These are phyloP conservation scores for Tetramitus jugosus DNA, from an alignment of 208 protist species.

Conservation along the genomic window DNA sequence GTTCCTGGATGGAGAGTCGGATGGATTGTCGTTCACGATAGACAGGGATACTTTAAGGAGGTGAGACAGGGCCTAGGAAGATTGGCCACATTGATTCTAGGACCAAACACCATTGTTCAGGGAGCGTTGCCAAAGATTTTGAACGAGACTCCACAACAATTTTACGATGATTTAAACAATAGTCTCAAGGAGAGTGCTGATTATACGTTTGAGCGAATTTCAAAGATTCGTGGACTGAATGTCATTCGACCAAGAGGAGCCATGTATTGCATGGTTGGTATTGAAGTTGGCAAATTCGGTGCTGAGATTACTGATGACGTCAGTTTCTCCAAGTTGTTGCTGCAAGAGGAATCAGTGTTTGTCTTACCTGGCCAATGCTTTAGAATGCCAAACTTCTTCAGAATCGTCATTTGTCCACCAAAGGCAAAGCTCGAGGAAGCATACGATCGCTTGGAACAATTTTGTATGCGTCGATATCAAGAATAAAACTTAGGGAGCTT, in stretches of 20 bases:
- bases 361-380: conserved; percentile 75
- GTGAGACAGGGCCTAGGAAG: conserved; percentile 41
- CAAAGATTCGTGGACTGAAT: conserved; percentile 49
- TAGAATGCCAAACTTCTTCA: conserved; percentile 57
- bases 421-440: conserved; percentile 59
- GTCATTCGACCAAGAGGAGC: conserved; percentile 56
- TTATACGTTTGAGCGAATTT: conserved; percentile 38
- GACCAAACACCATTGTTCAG: conserved; percentile 72
- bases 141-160: conserved; percentile 49
- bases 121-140: conserved; percentile 64
- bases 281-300: conserved; percentile 56
- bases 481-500: no score
- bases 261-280: conserved; percentile 78
- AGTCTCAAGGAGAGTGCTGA: conserved; percentile 51
- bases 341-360: conserved; percentile 69
- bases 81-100: conserved; percentile 64
- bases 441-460: conserved; percentile 58
- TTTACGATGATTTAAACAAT: conserved; percentile 40
- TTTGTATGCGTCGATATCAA: no score
- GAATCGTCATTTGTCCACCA: conserved; percentile 65
- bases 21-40: conserved; percentile 68
- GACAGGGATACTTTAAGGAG: conserved; percentile 18
- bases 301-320: conserved; percentile 51
- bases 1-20: conserved; percentile 83
- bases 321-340: conserved; percentile 62